Base-by-base conservation (phyloP, 345 rosid species). In the Rubroshorea leprosula region DNA sequence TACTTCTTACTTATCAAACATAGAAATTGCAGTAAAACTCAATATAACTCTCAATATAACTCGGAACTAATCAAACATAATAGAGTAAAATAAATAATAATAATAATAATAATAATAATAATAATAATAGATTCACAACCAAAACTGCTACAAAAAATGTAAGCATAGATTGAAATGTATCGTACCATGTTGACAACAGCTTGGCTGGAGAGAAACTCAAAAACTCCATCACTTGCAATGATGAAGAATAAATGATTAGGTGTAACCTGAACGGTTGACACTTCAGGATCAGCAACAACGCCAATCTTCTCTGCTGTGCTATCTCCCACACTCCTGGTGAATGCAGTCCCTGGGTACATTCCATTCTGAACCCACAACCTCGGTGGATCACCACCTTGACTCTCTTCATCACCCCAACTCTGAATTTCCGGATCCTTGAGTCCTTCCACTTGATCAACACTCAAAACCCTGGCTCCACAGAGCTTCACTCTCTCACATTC, bases 181-280 rank as follows among this genome's bases (percentile, higher is more conserved):
- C 54, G 59, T 87, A 93, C 99, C 96, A 87, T 80, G 76, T 87
- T 74, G 23, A 89, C 88, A 70, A 89, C 95, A 13, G 80, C 75
- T 72, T 87, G 96, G 76, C 96, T 93, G 17, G 95, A 79, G 63
- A 93, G 88, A 72, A 87, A 93, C 82, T 93, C 99, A 49, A 93
- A 93, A 54, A 93, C 87, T 35, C 97, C 99, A 68, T 90, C 99
- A 60, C 99, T 93, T 15, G 96, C 99, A 66, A 93, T 87, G 57
- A 93, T 82, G 45, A 93, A 89, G 72, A 93, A 93, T 75, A 73
- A 54, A 63, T 90, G 95, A 62, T 78, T 71, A 1, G 84, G 84
- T 18, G 76, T 80, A 26, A 90, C 83, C 55, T 68, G 76, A 68
- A 89, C 79, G 61, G 72, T 56, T 0, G 81, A 74, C 60, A 93